Percentiles rank a stretch among this genome's conserved stretches.
Evolutionary conservation across 176 grass and related monocot species (phyloP).

Genomic region (Themeda triandra): DNA sequence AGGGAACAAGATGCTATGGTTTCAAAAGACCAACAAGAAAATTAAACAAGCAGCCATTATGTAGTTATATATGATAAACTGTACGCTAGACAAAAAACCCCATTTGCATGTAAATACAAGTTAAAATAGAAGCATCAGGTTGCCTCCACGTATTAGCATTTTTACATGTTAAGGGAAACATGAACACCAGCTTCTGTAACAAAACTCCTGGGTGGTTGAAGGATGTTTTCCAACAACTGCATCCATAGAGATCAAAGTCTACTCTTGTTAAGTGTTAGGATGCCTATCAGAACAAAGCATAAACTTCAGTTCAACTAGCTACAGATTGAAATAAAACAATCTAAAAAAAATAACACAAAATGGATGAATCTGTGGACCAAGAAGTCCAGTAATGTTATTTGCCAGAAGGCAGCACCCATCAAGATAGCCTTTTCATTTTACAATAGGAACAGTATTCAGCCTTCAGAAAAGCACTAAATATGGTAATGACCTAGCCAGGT

Average conservation of each 20-base stretch:
- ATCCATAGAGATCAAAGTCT: conserved; percentile 29
- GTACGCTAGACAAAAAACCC: background rate
- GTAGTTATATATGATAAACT: background rate
- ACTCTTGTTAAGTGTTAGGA: background rate
- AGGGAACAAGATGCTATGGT: conserved; percentile 9
- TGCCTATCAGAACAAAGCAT: background rate
- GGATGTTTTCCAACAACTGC: conserved; percentile 31
- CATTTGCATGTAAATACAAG: conserved; percentile 4
- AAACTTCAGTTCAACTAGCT: background rate
- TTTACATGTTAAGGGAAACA: conserved; percentile 1
- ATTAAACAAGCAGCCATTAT: background rate
- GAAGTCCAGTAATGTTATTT: background rate
- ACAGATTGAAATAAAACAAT: conserved; percentile 12
- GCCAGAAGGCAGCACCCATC: background rate
- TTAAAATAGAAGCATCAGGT: conserved; percentile 4
- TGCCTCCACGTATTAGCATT: background rate
- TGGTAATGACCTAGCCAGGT: too few relatives aligned
- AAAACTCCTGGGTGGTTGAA: conserved; percentile 35
- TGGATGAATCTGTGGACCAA: background rate
- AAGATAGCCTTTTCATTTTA: background rate
- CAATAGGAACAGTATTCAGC: too few relatives aligned
- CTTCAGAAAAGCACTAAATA: too few relatives aligned
- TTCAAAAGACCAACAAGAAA: conserved; percentile 8
- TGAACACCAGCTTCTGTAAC: too few relatives aligned
- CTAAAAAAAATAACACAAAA: conserved; percentile 13